Base-by-base conservation (phyloP, 1,284 basidiomycete species). In the Sanghuangporus sanghuang region DNA sequence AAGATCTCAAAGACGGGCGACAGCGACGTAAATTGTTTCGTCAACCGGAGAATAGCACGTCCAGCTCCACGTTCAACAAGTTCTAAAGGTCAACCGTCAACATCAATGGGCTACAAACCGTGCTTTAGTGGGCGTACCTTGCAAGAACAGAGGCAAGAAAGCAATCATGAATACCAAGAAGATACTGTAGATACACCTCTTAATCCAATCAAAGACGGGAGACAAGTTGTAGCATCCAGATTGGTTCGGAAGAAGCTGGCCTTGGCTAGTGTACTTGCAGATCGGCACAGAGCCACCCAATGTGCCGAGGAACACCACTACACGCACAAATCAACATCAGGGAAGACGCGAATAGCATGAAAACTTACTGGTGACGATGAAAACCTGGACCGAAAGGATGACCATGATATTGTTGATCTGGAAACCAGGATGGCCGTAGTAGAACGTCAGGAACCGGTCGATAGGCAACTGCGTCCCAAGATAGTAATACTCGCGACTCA, bases 381-480 rank as follows among this genome's bases (percentile, higher is more conserved):
- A 96, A 64, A 95, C 79, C 76, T 97, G 95, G 52, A 98, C 93
- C 58, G 95, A 95, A 69, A 95, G 77, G 71, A 98, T 97, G 75
- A 98, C 91, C 72, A 99, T 83, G 83, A 98, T 98, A 77, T 99
- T 99, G 84, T 99, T 98, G 80, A 99, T 96, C 75, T 98, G 96
- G 90, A 99, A 99, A 68, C 96, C 97, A 58, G 97, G 96, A 78
- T 99, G 96, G 58, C 94, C 96, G 75, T 99, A 99, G 82, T 99
- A 99, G 85, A 98, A 99, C 60, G 96, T 98, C 73, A 99, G 80
- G 90, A 99, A 99, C 59, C 97, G 90, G 75, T 99, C 97, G 74
- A 98, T 89, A 48, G 96, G 96, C 54, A 99, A 85, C 75, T 99
- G 96, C n/a, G 97, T 99, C 59, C 96, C 97, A 68, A 99, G 79